A percentile compares a stretch with the other conserved stretches of the same genome.
These are phyloP conservation scores for Begonia peltatifolia DNA, from an alignment of 306 rosid species.

Conservation along the genomic window DNA sequence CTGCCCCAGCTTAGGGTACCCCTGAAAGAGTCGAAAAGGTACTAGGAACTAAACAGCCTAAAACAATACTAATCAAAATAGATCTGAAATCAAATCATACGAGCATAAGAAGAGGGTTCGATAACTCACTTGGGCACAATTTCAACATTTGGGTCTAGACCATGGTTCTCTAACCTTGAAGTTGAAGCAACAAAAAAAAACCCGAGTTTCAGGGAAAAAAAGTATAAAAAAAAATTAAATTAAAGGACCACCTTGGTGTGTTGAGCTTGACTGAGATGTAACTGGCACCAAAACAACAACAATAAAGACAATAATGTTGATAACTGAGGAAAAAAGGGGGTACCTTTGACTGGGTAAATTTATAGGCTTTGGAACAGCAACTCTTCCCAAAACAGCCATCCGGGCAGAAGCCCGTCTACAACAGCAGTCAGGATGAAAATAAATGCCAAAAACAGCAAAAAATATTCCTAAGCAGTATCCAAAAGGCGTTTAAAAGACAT, in stretches of 20 bases:
- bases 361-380: slow-evolving; percentile 85
- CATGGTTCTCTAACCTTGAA: slow-evolving; percentile 93
- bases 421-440: slow-evolving; percentile 8
- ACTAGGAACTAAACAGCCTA: too few species aligned
- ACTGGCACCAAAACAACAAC: slow-evolving; percentile 2
- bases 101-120: neutral
- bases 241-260: too few species aligned
- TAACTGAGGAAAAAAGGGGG: slow-evolving; percentile 8
- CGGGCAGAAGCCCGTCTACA: slow-evolving; percentile 74
- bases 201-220: slow-evolving; percentile 15
- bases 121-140: slow-evolving; percentile 89
- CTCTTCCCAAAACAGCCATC: slow-evolving; percentile 91
- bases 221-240: too few species aligned
- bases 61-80: too few species aligned
- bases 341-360: slow-evolving; percentile 97
- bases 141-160: slow-evolving; percentile 80
- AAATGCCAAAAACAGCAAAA: neutral
- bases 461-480: neutral
- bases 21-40: slow-evolving; percentile 22
- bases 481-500: too few species aligned
- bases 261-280: neutral
- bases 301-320: slow-evolving; percentile 1
- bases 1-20: slow-evolving; percentile 95
- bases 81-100: too few species aligned
- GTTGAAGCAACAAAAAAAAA: slow-evolving; percentile 10